Conservation (phyloP, 2,329 filamentous ascomycete species). For the Venturia effusa region DNA sequence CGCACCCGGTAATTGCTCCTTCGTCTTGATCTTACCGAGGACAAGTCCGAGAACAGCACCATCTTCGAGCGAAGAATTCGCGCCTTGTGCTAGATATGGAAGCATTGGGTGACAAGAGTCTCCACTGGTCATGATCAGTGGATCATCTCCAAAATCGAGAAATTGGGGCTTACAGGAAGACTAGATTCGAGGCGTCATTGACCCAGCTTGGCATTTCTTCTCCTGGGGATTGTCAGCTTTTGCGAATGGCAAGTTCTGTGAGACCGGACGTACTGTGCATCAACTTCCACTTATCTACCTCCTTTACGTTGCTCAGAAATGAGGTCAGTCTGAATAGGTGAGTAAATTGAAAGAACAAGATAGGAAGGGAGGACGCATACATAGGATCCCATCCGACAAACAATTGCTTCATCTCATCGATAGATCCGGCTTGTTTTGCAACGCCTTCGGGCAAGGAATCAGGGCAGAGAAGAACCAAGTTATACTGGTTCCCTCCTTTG, state of each 20-base stretch:
- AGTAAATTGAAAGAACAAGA: constrained; percentile 9
- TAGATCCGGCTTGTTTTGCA: constrained; percentile 37
- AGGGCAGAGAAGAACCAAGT: constrained; percentile 41
- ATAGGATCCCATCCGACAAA: constrained; percentile 49
- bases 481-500: constrained; percentile 37
- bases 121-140: constrained; percentile 47
- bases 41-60: constrained; percentile 40
- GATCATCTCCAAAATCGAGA: constrained; percentile 18
- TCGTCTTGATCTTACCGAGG: constrained; percentile 23
- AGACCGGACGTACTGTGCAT: constrained; percentile 35
- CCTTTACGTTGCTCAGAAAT: constrained; percentile 41
- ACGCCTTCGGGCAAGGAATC: constrained; percentile 37
- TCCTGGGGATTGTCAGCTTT: constrained; percentile 19
- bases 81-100: constrained; percentile 49
- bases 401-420: constrained; percentile 43
- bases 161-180: constrained; percentile 24
- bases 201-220: constrained; percentile 45
- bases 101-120: constrained; percentile 55
- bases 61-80: constrained; percentile 35
- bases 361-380: constrained; percentile 21
- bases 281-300: constrained; percentile 59
- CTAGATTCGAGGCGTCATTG: constrained; percentile 40
- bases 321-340: constrained; percentile 21
- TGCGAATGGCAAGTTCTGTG: not conserved
- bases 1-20: constrained; percentile 10